Evolutionary conservation across 2,329 filamentous ascomycete species (phyloP).

Genomic region (Colletotrichum sublineola): DNA sequence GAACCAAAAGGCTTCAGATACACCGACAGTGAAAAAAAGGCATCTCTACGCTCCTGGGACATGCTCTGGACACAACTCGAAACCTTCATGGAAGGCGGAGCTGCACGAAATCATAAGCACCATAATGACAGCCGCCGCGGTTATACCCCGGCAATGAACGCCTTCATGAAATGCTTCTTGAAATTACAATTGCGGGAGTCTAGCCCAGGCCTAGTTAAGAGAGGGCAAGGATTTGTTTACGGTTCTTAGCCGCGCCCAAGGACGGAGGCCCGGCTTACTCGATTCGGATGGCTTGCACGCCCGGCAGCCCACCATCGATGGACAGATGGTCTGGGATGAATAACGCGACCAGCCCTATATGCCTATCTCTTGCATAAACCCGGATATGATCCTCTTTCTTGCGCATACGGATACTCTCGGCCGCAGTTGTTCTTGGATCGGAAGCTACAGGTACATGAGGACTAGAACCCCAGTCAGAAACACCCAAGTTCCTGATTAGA

Average conservation of each 20-base stretch:
- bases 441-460: not conserved
- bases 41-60: not conserved
- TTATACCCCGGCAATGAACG: not conserved
- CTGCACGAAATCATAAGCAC: not conserved
- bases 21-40: not conserved
- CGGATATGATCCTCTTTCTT: not conserved
- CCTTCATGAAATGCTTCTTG: not conserved
- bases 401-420: not conserved
- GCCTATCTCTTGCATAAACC: conserved; percentile 1
- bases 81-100: no score
- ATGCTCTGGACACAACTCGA: not conserved
- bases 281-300: not conserved
- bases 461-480: not conserved
- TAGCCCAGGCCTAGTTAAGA: not conserved
- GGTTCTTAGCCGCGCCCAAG: not conserved
- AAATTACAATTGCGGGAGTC: no score
- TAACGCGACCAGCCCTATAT: conserved; percentile 6
- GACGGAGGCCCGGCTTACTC: not conserved
- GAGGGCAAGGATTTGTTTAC: not conserved
- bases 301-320: not conserved
- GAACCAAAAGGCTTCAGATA: not conserved
- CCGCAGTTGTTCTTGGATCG: not conserved
- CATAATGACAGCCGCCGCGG: not conserved
- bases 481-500: not conserved
- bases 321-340: not conserved